Percentiles rank a stretch among this genome's conserved stretches.
Conservation (phyloP, 202 grass and related monocot genomes). For the Cymbopogon flexuosus region DNA sequence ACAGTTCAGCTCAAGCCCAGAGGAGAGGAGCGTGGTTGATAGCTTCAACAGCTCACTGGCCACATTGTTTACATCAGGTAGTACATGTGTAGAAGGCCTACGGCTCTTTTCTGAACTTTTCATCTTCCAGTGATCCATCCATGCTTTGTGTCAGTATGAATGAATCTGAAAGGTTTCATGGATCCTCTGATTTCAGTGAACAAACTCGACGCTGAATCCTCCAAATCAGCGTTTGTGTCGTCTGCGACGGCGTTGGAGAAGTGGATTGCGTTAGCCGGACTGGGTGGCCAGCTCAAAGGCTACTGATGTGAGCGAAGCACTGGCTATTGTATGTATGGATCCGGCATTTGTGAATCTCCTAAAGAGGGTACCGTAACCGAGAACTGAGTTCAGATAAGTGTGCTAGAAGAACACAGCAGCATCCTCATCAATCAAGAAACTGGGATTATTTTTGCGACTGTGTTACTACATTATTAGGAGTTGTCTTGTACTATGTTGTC, state of each 20-base stretch:
- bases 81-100: slow-evolving; percentile 5
- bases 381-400: background rate
- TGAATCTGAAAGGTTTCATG: background rate
- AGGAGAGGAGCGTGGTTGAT: slow-evolving; percentile 59
- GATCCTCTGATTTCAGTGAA: slow-evolving; percentile 50
- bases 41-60: slow-evolving; percentile 77
- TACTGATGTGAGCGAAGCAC: slow-evolving; percentile 35
- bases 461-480: background rate
- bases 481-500: background rate
- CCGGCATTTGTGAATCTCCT: slow-evolving; percentile 18
- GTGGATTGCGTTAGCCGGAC: slow-evolving; percentile 62
- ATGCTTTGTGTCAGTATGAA: background rate
- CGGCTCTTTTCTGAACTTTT: background rate
- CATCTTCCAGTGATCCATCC: background rate
- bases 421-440: background rate
- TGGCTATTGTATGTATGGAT: background rate
- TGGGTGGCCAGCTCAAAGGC: slow-evolving; percentile 68
- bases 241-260: slow-evolving; percentile 80
- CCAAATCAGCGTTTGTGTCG: slow-evolving; percentile 76
- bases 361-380: slow-evolving; percentile 18
- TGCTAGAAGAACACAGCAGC: background rate
- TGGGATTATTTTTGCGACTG: background rate
- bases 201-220: slow-evolving; percentile 64
- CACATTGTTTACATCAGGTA: slow-evolving; percentile 75
- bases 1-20: slow-evolving; percentile 73